Conservation (phyloP, 495 filamentous ascomycete genomes). For the Zalerion maritima region DNA sequence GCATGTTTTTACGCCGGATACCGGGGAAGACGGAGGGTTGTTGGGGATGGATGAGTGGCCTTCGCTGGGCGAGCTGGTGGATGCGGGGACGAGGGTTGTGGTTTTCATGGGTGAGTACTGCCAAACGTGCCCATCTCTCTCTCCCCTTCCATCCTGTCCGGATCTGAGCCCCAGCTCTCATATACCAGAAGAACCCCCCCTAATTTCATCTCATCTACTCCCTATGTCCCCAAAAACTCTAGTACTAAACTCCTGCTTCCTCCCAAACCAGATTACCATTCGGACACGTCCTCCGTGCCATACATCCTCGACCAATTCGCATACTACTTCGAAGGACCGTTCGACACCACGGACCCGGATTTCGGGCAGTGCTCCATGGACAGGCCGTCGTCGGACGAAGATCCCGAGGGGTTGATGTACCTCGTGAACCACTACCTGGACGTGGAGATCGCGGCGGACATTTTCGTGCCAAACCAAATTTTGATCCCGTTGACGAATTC, state of each 20-base stretch:
- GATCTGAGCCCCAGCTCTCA: no score
- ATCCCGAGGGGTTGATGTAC: conserved; percentile 46
- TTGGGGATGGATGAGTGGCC: conserved; percentile 63
- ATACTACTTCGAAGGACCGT: conserved; percentile 57
- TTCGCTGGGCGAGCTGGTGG: conserved; percentile 55
- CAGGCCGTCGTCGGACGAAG: conserved; percentile 36
- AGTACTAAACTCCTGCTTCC: neutral
- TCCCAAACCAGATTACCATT: conserved; percentile 51
- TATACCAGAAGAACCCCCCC: no score
- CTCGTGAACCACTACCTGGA: conserved; percentile 81
- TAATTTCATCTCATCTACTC: no score
- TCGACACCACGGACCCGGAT: conserved; percentile 39
- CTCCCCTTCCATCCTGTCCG: no score
- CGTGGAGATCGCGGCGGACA: conserved; percentile 40
- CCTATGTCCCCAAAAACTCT: no score
- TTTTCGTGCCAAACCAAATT: conserved; percentile 35
- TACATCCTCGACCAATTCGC: conserved; percentile 56
- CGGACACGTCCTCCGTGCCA: conserved; percentile 52
- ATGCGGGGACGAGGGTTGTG: conserved; percentile 24
- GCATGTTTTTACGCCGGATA: conserved; percentile 49
- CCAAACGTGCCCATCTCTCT: no score
- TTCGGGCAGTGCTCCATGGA: conserved; percentile 46
- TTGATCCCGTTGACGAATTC: conserved; percentile 52
- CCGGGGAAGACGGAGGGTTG: no score
- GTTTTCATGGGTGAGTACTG: conserved; percentile 23